Evolutionary conservation across 2,329 filamentous ascomycete genomes (phyloP), one percentile per base, ranked within the genome.

Genomic region (Fusarium sp.): DNA sequence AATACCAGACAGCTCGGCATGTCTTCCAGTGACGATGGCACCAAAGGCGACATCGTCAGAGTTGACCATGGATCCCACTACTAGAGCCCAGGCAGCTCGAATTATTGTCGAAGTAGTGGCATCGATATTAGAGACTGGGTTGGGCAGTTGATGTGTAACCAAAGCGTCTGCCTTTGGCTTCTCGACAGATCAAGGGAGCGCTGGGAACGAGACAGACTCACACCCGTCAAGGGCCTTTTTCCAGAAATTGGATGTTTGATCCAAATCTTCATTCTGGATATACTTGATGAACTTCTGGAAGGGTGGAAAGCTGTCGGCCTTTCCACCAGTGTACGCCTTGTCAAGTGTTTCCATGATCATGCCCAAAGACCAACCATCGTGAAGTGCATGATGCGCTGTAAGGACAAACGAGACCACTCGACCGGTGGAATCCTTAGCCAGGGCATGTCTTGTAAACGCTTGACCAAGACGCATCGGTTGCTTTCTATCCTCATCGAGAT

Each of bases 371-470:
- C 71, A 75, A 7, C 73, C 75, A 40, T 77, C 75, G 25, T 75
- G 73, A 1, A 75, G 27, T 4, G 74, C 62, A 30, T 76, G 75
- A 27, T 77, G 75, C 4, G 63, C 59, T 5, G 70, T 71, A 58
- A 70, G 73, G 6, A 73, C 61, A 17, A 77, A 71, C 10, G 43
- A 72, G 3, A 20, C 15, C 10, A 37, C 47, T 9, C 11, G 33
- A 3, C 10, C 35, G 4, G 37, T 20, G 7, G 74, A 70, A 22
- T 77, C 73, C 7, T 67, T 56, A 4, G 82, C 68, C 9, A 84
- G 71, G 5, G 77, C 79, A 51, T 80, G 82, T 9, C 81, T 78
- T 3, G 80, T 76, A 3, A 85, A 74, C 3, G 79, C 76, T 39
- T 73, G 78, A 10, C 82, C 81, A 1, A 83, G 72, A 5, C 76